phyloP scores from a whole-genome alignment of 768 basidiomycete genomes.

The Hericium coralloides region DNA sequence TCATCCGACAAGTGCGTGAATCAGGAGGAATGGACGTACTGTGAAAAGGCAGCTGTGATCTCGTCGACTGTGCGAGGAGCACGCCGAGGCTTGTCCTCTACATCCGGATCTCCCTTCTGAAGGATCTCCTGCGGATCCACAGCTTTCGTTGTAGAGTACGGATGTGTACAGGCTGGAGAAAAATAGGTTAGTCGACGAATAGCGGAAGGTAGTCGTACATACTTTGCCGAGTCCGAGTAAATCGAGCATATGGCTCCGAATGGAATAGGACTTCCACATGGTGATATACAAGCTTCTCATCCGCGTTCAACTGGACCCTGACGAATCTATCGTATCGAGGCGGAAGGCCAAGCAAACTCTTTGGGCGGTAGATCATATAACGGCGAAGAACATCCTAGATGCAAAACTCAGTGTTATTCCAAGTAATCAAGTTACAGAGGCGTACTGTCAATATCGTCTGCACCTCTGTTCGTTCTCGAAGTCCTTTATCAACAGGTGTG shows the following conservation, averaged over 20 bases:
- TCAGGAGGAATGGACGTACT: background rate
- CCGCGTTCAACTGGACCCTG: background rate
- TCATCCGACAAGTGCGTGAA: background rate
- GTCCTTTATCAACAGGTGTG: background rate
- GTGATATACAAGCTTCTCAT: background rate
- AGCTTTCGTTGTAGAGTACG: background rate
- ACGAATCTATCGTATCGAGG: background rate
- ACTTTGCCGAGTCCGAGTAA: background rate
- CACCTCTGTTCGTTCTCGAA: background rate
- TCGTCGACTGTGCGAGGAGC: background rate
- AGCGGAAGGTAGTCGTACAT: background rate
- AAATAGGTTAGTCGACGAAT: background rate
- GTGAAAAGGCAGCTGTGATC: background rate
- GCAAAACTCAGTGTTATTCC: background rate
- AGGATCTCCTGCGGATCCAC: no score
- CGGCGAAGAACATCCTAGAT: background rate
- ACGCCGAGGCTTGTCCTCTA: no score
- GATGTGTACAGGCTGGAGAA: background rate
- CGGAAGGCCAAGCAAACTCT: background rate
- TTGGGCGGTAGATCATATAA: background rate
- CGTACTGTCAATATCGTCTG: background rate
- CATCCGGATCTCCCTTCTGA: no score
- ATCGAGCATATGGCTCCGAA: background rate
- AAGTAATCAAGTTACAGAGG: background rate
- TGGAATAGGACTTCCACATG: background rate